Evolutionary conservation across 306 rosid genomes (phyloP), one percentile per base, ranked within the genome.

Genomic region (Trifolium repens): DNA sequence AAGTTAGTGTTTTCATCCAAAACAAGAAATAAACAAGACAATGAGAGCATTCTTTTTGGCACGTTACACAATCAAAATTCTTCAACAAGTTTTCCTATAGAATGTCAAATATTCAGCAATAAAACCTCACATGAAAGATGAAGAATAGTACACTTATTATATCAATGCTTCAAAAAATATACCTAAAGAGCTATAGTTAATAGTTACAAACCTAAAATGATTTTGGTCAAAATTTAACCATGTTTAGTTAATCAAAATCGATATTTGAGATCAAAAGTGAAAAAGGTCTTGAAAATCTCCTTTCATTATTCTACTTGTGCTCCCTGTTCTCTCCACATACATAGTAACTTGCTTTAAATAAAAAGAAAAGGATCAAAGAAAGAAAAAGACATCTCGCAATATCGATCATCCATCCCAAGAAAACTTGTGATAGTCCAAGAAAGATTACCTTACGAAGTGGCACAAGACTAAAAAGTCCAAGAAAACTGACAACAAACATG

Each of bases 391-490:
- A 5, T 47, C 62, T 24, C 9, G 53, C 22, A 73, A n/a, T n/a
- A n/a, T n/a, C n/a, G n/a, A n/a, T n/a, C n/a, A n/a, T n/a, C n/a
- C n/a, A n/a, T n/a, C n/a, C n/a, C n/a, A n/a, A n/a, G n/a, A n/a
- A n/a, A n/a, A n/a, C n/a, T n/a, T n/a, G n/a, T n/a, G n/a, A n/a
- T n/a, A n/a, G n/a, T n/a, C n/a, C n/a, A n/a, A n/a, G 6, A 46
- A 35, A 27, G 75, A 58, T 83, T 83, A 94, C 99, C 97, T 92
- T 94, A 9, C 96, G 96, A 78, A 94, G 91, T 66, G 99, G 96
- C 72, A 89, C 93, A 50, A 94, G 91, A 72, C 97, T 89, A 72
- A 94, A 94, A 24, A 94, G 89, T 44, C 99, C 99, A 35, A 92
- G 96, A 82, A 94, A 94, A 85, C 99, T 76, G 79, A 94, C 96